These are phyloP conservation scores for Scenedesmus sp. DNA, from an alignment of 163 green algal genomes.

Conservation along the genomic window DNA sequence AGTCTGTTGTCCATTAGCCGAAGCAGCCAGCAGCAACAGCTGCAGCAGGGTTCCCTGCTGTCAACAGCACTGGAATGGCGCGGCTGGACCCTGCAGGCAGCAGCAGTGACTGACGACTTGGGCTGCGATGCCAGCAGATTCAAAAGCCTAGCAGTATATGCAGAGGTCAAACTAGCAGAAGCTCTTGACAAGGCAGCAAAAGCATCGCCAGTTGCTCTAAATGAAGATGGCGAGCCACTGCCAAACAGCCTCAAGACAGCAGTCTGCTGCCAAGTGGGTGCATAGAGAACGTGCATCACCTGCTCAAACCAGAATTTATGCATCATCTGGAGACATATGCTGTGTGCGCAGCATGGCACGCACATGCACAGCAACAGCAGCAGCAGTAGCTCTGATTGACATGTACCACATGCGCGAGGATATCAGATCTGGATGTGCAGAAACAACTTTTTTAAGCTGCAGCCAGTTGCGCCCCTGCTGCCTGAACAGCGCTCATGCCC, in stretches of 20 bases:
- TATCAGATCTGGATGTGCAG: too few relatives aligned
- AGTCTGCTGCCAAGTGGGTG: constrained; percentile 71
- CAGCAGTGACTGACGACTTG: neutral
- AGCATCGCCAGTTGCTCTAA: constrained; percentile 48
- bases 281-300: neutral
- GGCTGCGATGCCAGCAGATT: constrained; percentile 55
- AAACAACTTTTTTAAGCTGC: too few relatives aligned
- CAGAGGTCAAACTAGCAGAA: constrained; percentile 72
- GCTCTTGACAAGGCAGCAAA: constrained; percentile 64
- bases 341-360: neutral
- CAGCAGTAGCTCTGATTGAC: too few relatives aligned
- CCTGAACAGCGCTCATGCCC: neutral
- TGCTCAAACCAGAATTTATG: neutral
- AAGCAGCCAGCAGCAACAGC: constrained; percentile 3
- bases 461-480: too few relatives aligned
- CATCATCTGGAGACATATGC: too few relatives aligned
- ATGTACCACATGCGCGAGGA: too few relatives aligned
- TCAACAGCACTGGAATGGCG: constrained; percentile 24
- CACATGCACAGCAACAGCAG: neutral
- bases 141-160: constrained; percentile 68
- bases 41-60: constrained; percentile 3
- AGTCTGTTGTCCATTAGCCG: neutral
- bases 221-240: constrained; percentile 55
- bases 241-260: constrained; percentile 70
- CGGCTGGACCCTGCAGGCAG: constrained; percentile 40